These are phyloP conservation scores for Fragaria vesca DNA, from an alignment of 306 rosid species.

Conservation along the genomic window DNA sequence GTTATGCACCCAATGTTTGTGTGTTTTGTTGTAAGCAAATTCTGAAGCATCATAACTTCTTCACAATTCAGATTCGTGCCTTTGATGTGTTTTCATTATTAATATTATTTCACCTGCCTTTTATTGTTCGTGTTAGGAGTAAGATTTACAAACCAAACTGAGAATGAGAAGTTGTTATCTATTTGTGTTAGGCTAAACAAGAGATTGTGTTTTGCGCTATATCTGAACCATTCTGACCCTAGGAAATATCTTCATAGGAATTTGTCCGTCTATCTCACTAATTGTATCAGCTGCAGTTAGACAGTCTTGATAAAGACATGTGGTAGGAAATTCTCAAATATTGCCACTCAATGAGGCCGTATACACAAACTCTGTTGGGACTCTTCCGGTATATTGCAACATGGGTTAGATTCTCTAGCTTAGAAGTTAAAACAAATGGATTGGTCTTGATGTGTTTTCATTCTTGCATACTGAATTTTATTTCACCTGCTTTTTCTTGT, in stretches of 20 bases:
- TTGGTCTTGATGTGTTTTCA: background rate
- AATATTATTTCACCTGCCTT: background rate
- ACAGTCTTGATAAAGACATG: background rate
- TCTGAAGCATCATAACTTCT: conserved; percentile 3
- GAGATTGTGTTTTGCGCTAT: background rate
- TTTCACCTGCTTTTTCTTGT: background rate
- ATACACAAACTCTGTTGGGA: conserved; percentile 35
- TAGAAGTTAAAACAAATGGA: background rate
- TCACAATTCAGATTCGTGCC: background rate
- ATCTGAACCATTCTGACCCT: background rate
- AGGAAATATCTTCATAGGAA: background rate
- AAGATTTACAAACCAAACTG: background rate
- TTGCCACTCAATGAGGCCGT: background rate
- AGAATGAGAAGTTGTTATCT: background rate
- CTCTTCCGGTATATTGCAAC: conserved; percentile 46
- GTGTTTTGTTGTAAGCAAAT: background rate
- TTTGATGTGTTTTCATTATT: background rate
- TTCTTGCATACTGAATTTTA: background rate
- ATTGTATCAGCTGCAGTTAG: background rate
- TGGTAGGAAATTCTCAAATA: background rate
- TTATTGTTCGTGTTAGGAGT: background rate
- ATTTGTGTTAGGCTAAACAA: background rate
- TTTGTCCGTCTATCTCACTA: background rate
- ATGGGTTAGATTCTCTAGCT: conserved; percentile 1
- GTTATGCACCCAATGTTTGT: background rate